phyloP scores from a whole-genome alignment of 1,284 basidiomycete genomes.

The Crepidotus sp. region DNA sequence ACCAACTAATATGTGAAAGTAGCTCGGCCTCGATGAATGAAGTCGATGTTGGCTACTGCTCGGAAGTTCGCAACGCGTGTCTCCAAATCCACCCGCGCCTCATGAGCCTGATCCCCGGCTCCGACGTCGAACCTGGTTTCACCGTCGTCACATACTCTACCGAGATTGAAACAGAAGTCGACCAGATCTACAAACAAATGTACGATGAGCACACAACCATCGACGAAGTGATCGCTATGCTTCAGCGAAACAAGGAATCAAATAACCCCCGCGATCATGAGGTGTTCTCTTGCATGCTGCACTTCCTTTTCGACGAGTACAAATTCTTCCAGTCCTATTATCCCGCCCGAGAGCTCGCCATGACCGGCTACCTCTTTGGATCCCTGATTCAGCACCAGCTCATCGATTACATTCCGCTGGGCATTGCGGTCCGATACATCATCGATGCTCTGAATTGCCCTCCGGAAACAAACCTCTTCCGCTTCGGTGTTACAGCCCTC shows the following conservation, averaged over 20 bases:
- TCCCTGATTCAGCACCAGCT: slow-evolving; percentile 92
- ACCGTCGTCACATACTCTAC: slow-evolving; percentile 81
- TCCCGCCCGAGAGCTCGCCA: slow-evolving; percentile 87
- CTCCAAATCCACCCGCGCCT: slow-evolving; percentile 94
- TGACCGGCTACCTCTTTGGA: slow-evolving; percentile 96
- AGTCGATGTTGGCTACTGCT: slow-evolving; percentile 82
- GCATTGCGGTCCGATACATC: slow-evolving; percentile 96
- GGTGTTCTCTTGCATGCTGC: slow-evolving; percentile 97
- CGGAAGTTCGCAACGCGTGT: slow-evolving; percentile 89
- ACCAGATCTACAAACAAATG: slow-evolving; percentile 96
- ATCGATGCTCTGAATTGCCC: slow-evolving; percentile 88
- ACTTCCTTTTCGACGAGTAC: slow-evolving; percentile 99
- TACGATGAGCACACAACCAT: slow-evolving; percentile 92
- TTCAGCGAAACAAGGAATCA: slow-evolving; percentile 82
- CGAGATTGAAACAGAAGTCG: slow-evolving; percentile 90
- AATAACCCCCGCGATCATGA: slow-evolving; percentile 83
- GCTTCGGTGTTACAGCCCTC: slow-evolving; percentile 91
- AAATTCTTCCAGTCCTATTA: slow-evolving; percentile 98
- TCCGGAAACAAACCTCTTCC: slow-evolving; percentile 89
- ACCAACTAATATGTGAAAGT: slow-evolving; percentile 12
- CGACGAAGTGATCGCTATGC: slow-evolving; percentile 85
- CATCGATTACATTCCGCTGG: slow-evolving; percentile 91
- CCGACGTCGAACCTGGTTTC: slow-evolving; percentile 88
- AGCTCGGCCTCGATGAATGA: slow-evolving; percentile 60
- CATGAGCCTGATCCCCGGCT: slow-evolving; percentile 88